Conservation (phyloP, 805 yeast species). For the Candida argentea region DNA sequence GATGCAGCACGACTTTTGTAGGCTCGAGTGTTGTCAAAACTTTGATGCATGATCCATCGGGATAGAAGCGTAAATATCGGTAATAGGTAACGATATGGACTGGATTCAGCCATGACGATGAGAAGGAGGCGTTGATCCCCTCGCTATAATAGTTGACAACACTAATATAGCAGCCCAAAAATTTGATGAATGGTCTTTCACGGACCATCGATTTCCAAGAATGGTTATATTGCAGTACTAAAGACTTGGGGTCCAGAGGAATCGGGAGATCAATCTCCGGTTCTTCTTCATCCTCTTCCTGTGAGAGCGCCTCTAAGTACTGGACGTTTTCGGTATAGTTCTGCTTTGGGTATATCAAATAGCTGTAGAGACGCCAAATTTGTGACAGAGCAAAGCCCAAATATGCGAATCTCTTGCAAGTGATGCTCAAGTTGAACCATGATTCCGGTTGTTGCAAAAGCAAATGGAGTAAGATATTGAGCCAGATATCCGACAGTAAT, state of each 20-base stretch:
- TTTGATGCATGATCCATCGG: constrained; percentile 66
- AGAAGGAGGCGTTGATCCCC: constrained; percentile 63
- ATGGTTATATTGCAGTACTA: constrained; percentile 20
- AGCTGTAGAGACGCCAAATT: constrained; percentile 42
- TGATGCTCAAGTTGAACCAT: constrained; percentile 52
- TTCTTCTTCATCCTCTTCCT: constrained; percentile 27
- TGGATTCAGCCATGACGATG: constrained; percentile 63
- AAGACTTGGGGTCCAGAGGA: constrained; percentile 19
- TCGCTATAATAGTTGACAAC: constrained; percentile 76
- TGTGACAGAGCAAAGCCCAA: constrained; percentile 44
- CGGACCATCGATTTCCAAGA: constrained; percentile 42
- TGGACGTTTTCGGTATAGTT: constrained; percentile 36
- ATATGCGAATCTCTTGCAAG: constrained; percentile 48
- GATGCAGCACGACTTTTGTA: constrained; percentile 45
- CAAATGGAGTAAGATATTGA: constrained; percentile 38
- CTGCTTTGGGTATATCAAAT: constrained; percentile 44
- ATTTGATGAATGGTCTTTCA: constrained; percentile 69
- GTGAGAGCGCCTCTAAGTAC: constrained; percentile 18
- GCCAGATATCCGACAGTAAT: constrained; percentile 49
- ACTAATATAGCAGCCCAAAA: constrained; percentile 76
- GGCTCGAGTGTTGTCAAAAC: constrained; percentile 71
- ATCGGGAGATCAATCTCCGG: constrained; percentile 19
- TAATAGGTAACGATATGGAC: constrained; percentile 80
- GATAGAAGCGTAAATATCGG: constrained; percentile 71
- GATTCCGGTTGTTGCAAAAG: constrained; percentile 43